A percentile compares a stretch with the other conserved stretches of the same genome.
phyloP scores from a whole-genome alignment of 2,329 filamentous ascomycete genomes.

The Chrysoporthe deuterocubensis region DNA sequence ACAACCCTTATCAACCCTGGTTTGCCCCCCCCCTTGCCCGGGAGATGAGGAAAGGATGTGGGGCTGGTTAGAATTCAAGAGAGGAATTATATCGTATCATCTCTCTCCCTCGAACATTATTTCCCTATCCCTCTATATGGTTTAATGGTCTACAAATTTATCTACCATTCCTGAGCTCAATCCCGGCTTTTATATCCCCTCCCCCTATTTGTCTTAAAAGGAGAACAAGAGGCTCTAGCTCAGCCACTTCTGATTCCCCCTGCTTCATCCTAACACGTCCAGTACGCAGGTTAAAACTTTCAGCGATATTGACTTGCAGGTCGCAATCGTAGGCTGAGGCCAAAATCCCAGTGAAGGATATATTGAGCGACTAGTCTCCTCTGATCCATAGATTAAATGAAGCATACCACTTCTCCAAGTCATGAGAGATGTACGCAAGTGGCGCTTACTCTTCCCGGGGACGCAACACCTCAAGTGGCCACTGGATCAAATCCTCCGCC shows the following conservation, averaged over 20 bases:
- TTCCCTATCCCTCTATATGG: too few species aligned
- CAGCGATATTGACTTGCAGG: not conserved
- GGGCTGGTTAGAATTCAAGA: not conserved
- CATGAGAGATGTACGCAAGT: not conserved
- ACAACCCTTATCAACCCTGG: conserved; percentile 14
- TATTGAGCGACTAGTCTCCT: not conserved
- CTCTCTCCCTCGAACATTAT: too few species aligned
- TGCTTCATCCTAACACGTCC: too few species aligned
- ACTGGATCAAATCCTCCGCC: conserved; percentile 17
- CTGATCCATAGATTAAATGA: not conserved
- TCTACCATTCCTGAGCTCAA: too few species aligned
- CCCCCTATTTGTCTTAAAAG: too few species aligned
- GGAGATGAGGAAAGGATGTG: not conserved
- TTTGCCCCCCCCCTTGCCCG: not conserved
- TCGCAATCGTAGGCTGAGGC: not conserved
- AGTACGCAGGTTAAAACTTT: not conserved
- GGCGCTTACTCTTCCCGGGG: not conserved
- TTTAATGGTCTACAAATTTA: too few species aligned
- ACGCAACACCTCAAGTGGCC: conserved; percentile 20
- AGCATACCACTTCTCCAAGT: not conserved
- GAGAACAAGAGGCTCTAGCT: too few species aligned
- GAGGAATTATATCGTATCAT: too few species aligned
- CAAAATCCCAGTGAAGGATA: not conserved
- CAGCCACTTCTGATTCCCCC: too few species aligned
- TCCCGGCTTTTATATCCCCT: too few species aligned